Percentiles rank a stretch among this genome's conserved stretches.
Conservation (phyloP, 192 early-diverging fungal genomes). For the Umbelopsis sp. region DNA sequence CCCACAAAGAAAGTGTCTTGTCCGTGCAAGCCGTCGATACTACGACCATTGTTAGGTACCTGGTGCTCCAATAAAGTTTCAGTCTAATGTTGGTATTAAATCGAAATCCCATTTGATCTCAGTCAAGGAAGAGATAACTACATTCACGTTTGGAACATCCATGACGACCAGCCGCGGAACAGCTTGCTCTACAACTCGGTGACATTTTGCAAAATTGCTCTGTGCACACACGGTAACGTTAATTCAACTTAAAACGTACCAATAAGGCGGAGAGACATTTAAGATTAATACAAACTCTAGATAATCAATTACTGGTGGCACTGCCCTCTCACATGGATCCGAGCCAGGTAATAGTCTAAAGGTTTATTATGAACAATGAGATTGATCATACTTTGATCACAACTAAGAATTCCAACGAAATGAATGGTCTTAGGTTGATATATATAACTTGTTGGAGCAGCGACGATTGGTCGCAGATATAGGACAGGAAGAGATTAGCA, state of each 20-base stretch:
- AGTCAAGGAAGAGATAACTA: conserved; percentile 41
- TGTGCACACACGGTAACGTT: conserved; percentile 6
- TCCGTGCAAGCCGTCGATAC: conserved; percentile 16
- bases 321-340: conserved; percentile 30
- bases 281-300: not conserved
- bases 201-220: conserved; percentile 35
- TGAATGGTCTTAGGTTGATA: conserved; percentile 30
- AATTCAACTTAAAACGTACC: not conserved
- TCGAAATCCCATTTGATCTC: not conserved
- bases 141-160: conserved; percentile 36
- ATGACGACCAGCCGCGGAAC: not conserved
- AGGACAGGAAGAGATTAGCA: conserved; percentile 11
- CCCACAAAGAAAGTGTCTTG: conserved; percentile 29
- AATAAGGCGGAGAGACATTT: not conserved
- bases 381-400: no score
- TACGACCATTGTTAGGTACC: conserved; percentile 29
- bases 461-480: conserved; percentile 8
- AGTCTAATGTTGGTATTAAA: not conserved
- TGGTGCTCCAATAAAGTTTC: no score
- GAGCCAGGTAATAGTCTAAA: conserved; percentile 8
- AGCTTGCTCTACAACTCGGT: conserved; percentile 29
- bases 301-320: conserved; percentile 19
- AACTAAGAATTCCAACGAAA: not conserved
- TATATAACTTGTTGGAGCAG: conserved; percentile 28
- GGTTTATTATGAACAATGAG: no score